Evolutionary conservation across 306 rosid species (phyloP).

Genomic region (Sicyos baderoa): DNA sequence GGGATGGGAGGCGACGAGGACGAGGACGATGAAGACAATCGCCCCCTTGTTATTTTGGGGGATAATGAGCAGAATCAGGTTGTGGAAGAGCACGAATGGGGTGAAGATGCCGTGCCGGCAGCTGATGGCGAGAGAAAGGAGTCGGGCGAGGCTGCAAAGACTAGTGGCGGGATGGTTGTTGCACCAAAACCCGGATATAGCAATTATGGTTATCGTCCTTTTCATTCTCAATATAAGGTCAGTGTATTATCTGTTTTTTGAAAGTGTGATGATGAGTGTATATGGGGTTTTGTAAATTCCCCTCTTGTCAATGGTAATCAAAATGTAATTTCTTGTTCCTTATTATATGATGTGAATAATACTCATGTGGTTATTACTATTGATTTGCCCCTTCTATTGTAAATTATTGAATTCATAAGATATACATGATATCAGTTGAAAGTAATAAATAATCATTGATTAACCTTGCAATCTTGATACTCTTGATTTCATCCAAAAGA

Average conservation of each 20-base stretch:
- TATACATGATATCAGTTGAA: background rate
- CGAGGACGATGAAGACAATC: constrained; percentile 66
- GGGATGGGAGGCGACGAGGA: constrained; percentile 39
- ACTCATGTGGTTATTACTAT: constrained; percentile 21
- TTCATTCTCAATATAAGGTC: constrained; percentile 99
- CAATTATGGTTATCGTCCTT: constrained; percentile 75
- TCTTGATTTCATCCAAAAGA: constrained; percentile 1
- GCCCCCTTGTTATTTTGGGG: constrained; percentile 55
- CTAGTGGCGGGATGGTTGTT: constrained; percentile 23
- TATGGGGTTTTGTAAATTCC: constrained; percentile 37
- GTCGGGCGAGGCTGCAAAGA: constrained; percentile 44
- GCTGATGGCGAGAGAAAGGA: constrained; percentile 81
- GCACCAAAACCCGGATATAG: constrained; percentile 67
- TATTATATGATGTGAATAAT: constrained; percentile 26
- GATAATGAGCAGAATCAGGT: constrained; percentile 51
- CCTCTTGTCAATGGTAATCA: constrained; percentile 27
- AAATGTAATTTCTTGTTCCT: constrained; percentile 31
- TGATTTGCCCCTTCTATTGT: constrained; percentile 12
- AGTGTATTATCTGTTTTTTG: constrained; percentile 48
- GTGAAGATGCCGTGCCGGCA: constrained; percentile 38
- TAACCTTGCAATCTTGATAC: background rate
- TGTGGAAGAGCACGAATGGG: constrained; percentile 81
- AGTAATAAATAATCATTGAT: background rate
- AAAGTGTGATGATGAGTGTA: constrained; percentile 27
- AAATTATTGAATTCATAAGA: background rate